A percentile compares a stretch with the other conserved stretches of the same genome.
Evolutionary conservation across 2,329 filamentous ascomycete species (phyloP).

Genomic region (Penicillium sp.): DNA sequence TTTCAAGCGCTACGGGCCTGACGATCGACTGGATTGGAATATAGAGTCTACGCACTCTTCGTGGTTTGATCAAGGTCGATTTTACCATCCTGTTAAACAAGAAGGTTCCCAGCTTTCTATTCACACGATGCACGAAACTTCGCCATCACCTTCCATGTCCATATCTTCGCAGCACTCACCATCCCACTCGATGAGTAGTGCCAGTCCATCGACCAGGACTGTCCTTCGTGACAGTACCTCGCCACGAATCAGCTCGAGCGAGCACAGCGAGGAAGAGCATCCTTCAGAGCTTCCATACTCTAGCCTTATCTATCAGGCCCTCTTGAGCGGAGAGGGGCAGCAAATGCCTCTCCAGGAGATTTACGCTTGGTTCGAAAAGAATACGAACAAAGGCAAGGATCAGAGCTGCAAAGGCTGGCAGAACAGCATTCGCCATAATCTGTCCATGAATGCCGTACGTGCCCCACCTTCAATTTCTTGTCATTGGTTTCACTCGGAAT

Average conservation of each 20-base stretch:
- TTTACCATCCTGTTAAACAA: conserved; percentile 5
- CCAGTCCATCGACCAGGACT: conserved; percentile 5
- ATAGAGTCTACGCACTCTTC: background rate
- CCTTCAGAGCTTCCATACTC: conserved; percentile 65
- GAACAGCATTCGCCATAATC: conserved; percentile 90
- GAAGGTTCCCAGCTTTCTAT: conserved; percentile 7
- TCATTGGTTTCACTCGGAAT: too few relatives aligned
- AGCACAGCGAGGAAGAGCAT: conserved; percentile 23
- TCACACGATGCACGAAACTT: conserved; percentile 7
- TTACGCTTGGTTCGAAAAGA: conserved; percentile 79
- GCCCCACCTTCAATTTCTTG: conserved; percentile 1
- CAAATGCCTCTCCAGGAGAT: conserved; percentile 78
- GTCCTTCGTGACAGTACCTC: conserved; percentile 19
- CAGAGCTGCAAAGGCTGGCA: conserved; percentile 70
- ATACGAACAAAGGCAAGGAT: conserved; percentile 68
- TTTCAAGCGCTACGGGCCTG: conserved; percentile 7
- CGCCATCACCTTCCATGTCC: conserved; percentile 21
- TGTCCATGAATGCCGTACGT: conserved; percentile 90
- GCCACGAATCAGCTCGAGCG: conserved; percentile 15
- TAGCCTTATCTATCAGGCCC: conserved; percentile 68
- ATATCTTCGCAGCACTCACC: conserved; percentile 20
- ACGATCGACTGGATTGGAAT: conserved; percentile 12
- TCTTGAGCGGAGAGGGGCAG: conserved; percentile 56
- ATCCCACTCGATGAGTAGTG: conserved; percentile 7
- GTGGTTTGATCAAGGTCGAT: background rate